Evolutionary conservation across 202 grass and related monocot species (phyloP).

Genomic region (Zoysia matrella): DNA sequence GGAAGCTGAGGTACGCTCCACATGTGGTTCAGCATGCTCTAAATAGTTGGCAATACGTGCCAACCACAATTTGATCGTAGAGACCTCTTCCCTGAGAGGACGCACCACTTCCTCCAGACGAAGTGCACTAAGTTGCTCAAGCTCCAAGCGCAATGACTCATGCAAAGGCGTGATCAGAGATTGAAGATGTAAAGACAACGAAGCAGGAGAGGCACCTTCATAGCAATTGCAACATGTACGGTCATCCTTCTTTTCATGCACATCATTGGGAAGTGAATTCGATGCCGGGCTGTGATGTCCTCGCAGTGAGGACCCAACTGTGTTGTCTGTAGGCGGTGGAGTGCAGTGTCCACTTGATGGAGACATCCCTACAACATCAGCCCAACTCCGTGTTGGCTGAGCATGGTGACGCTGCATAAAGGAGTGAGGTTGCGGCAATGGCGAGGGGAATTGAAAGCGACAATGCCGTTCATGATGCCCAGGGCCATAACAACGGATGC

Average conservation of each 20-base stretch:
- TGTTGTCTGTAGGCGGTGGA: not conserved
- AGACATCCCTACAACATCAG: not conserved
- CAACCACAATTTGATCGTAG: not conserved
- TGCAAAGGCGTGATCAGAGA: no score
- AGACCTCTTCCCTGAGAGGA: not conserved
- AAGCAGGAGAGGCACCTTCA: no score
- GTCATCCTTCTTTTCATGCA: no score
- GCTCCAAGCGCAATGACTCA: no score
- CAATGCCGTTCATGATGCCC: not conserved
- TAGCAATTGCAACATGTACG: no score
- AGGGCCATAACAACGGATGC: not conserved
- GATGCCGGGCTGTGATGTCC: no score
- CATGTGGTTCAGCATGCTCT: not conserved
- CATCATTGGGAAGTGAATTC: no score
- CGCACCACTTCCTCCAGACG: not conserved
- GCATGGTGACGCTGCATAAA: not conserved
- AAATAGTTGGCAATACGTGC: not conserved
- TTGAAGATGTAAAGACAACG: no score
- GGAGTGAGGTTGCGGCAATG: no score
- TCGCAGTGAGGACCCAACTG: no score
- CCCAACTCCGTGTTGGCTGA: not conserved
- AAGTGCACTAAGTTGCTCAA: no score
- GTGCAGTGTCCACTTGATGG: not conserved
- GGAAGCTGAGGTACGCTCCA: no score
- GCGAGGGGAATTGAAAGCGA: not conserved